Base-by-base conservation (phyloP, 164 flowering plant genomes). In the Aristolochia californica region DNA sequence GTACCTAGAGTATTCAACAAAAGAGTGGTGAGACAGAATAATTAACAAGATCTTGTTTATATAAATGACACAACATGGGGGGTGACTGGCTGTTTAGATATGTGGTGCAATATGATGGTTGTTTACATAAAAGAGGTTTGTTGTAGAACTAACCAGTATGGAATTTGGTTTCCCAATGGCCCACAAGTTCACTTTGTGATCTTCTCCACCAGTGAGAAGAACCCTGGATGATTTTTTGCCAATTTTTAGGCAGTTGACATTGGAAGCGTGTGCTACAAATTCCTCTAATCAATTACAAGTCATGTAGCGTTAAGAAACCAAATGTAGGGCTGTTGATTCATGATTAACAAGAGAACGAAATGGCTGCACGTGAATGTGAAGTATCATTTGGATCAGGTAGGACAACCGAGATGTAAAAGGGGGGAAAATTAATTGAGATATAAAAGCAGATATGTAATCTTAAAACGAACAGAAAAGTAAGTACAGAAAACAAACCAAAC, bases 191-290 rank as follows among this genome's bases (percentile, higher is more conserved):
- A 93, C 99, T 67, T 87, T 93, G 76, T 85, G 90, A 78, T 93
- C 99, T 75, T 89, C 99, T 55, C 99, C 99, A 47, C 99, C 99
- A 2, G 97, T 89, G 45, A 87, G 95, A 25, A 89, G 83, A 74
- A 89, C 91, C 66, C 99, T 76, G 4, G 97, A 89, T 8, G 99
- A 77, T 70, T 85, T 93, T 81, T 88, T 80, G 48, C 97, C 97
- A 68, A 89, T 93, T 73, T 82, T 87, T 21, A 93, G 81, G 71
- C 97, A 93, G 64, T 93, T 93, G n/a, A 93, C 99, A 53, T 72
- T 78, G 14, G 87, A 76, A 59, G 88, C 58, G 72, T 89, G 99
- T 1, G 99, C 99, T 56, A 93, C 99, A 69, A 89, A 89, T 69
- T 93, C 99, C 90, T 93, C 99, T 93, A 63, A 34, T 34, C 13